phyloP scores from a whole-genome alignment of 2,329 filamentous ascomycete genomes.

The Sphaerulina vaccinii region DNA sequence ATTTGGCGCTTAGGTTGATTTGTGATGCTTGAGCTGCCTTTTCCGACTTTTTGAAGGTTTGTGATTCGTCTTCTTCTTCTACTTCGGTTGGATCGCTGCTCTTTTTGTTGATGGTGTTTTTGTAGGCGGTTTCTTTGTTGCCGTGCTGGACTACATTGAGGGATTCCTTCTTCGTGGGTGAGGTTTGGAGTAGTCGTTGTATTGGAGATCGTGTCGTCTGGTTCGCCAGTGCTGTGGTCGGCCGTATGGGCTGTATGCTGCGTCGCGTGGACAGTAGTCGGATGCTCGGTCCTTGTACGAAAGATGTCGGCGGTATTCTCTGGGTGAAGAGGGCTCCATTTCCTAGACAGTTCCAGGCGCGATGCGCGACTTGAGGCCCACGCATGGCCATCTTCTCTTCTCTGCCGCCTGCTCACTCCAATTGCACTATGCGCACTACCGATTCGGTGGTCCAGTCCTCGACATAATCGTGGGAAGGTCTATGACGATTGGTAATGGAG shows the following conservation, averaged over 20 bases:
- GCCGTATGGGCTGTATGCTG: constrained; percentile 9
- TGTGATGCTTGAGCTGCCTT: constrained; percentile 84
- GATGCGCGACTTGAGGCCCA: constrained; percentile 26
- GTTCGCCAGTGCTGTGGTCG: constrained; percentile 12
- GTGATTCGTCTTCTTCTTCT: constrained; percentile 53
- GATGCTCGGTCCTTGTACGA: too few species aligned
- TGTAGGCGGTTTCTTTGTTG: constrained; percentile 21
- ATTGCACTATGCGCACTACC: not conserved
- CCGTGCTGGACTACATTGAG: constrained; percentile 15
- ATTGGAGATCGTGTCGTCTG: constrained; percentile 7
- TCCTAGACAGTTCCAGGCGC: constrained; percentile 37
- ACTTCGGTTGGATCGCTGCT: constrained; percentile 36
- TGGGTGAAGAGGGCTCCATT: constrained; percentile 38
- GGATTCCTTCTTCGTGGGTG: constrained; percentile 18
- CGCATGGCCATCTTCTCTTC: constrained; percentile 23
- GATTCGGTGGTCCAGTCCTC: constrained; percentile 4
- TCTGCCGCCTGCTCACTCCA: not conserved
- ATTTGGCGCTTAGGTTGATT: constrained; percentile 80
- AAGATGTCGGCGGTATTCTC: constrained; percentile 33
- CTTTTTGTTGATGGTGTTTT: constrained; percentile 20
- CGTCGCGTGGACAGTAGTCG: constrained; percentile 18
- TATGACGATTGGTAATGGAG: constrained; percentile 17
- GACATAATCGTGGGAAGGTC: constrained; percentile 9
- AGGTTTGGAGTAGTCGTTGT: constrained; percentile 26
- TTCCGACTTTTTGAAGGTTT: constrained; percentile 70